Evolutionary conservation across 2,329 filamentous ascomycete species (phyloP).

Genomic region (Annulohypoxylon truncatum): DNA sequence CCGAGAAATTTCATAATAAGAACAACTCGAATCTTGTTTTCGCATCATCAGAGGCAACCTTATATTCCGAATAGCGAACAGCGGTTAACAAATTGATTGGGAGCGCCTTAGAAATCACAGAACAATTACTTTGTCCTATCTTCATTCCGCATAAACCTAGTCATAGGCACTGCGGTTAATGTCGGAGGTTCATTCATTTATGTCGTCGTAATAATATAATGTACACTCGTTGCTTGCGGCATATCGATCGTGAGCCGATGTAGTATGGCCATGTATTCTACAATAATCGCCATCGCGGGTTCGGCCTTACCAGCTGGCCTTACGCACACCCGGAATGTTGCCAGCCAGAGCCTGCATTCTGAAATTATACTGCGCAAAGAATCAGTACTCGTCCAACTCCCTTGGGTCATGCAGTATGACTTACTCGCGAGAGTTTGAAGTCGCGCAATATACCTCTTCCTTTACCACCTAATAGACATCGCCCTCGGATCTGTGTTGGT

Average conservation of each 20-base stretch:
- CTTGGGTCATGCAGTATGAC: conserved; percentile 48
- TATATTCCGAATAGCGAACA: background rate
- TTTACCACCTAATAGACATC: conserved; percentile 93
- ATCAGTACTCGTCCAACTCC: conserved; percentile 42
- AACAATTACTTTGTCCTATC: background rate
- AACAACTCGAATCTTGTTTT: background rate
- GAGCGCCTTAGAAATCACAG: background rate
- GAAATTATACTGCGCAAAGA: conserved; percentile 81
- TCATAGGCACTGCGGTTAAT: background rate
- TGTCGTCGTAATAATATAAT: conserved; percentile 33
- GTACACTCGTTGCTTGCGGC: conserved; percentile 8
- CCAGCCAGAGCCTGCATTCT: conserved; percentile 88
- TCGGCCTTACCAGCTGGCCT: conserved; percentile 86
- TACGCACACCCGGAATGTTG: conserved; percentile 89
- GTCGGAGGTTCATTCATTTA: background rate
- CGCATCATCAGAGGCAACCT: background rate
- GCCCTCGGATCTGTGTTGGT: conserved; percentile 91
- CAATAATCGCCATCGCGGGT: conserved; percentile 34
- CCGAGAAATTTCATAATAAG: background rate
- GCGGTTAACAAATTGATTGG: background rate
- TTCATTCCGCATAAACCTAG: background rate
- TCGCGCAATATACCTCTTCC: conserved; percentile 90
- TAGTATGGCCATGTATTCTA: conserved; percentile 34
- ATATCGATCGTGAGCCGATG: conserved; percentile 2
- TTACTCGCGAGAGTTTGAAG: conserved; percentile 90